phyloP scores from a whole-genome alignment of 2,329 filamentous ascomycete genomes.

The Epichloe sibirici region DNA sequence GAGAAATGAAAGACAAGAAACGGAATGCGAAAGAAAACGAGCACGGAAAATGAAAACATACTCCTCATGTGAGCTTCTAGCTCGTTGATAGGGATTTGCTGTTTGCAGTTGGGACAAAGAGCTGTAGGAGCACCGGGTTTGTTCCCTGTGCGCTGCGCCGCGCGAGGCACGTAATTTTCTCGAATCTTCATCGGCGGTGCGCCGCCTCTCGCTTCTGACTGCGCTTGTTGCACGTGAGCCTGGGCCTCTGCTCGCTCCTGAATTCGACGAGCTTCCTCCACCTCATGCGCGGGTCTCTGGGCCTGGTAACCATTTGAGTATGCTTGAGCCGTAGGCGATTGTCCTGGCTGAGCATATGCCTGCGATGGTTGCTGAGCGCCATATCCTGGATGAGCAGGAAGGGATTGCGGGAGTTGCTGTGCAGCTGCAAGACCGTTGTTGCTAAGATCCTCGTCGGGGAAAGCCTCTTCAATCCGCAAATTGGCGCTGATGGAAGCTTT shows the following conservation, averaged over 20 bases:
- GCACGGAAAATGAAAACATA: constrained; percentile 24
- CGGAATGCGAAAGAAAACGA: neutral
- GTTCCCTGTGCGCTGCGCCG: constrained; percentile 58
- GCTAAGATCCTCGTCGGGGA: constrained; percentile 57
- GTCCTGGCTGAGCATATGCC: constrained; percentile 20
- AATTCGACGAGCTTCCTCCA: constrained; percentile 52
- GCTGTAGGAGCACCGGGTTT: constrained; percentile 54
- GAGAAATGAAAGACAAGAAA: neutral
- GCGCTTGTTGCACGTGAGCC: constrained; percentile 58
- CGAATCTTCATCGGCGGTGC: constrained; percentile 75
- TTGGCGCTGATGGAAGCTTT: constrained; percentile 73
- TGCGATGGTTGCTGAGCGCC: constrained; percentile 22
- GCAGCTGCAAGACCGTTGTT: constrained; percentile 36
- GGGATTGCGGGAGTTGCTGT: constrained; percentile 25
- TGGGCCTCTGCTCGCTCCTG: constrained; percentile 49
- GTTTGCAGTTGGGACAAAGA: constrained; percentile 85
- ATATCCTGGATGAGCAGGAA: constrained; percentile 32
- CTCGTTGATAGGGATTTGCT: constrained; percentile 77
- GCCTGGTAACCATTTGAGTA: constrained; percentile 15
- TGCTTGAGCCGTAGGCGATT: constrained; percentile 27
- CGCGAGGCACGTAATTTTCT: constrained; percentile 82
- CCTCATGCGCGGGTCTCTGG: constrained; percentile 34
- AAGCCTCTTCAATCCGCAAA: constrained; percentile 85
- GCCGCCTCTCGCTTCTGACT: constrained; percentile 61
- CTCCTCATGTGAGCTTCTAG: constrained; percentile 87